Base-by-base conservation (phyloP, 352 stramenopile genomes). In the Sclerospora graminicola region DNA sequence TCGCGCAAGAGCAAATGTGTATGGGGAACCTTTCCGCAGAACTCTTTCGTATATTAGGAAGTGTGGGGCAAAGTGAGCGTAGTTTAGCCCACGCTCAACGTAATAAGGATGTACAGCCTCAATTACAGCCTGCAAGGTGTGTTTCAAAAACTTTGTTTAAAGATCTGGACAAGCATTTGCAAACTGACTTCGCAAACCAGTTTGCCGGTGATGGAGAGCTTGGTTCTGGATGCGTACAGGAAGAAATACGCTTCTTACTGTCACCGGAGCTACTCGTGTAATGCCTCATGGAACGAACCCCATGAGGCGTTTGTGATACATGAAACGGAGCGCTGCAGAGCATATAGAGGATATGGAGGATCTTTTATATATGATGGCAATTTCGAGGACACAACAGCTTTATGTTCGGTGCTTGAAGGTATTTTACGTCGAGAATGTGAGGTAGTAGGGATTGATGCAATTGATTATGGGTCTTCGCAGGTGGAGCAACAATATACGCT, bases 241-340 rank as follows among this genome's bases (percentile, higher is more conserved):
- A 91, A 54, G 79, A 91, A 61, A 91, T 91, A 37, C 79, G 77
- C 1, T 91, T 91, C 15, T 26, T 84, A 18, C 44, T 89, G 6
- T 86, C 74, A 9, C 79, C 79, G 0, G 79, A 91, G 42, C 50
- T 87, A 18, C 45, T 91, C 8, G 57, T 85, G 16, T 41, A 72
- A 8, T 89, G 76, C 29, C 54, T 85, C 4, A 30, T 89, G 3
- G 26, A 42, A 87, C 16, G 74, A 83, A 29, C 35, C 57, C 1
- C 60, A 86, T 48, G 78, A 89, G 48, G 62, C 70, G 5, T 89
- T 89, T 48, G 61, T 80, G 16, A 64, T 89, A 21, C 65, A 78
- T 45, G 78, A 75, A 18, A 67, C 66, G 0, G 75, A 86, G 49
- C 63, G 73, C 11, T 89, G 71, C 30, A 66, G 61, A 31, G 27